Percentiles rank a stretch among this genome's conserved stretches.
Conservation (phyloP, 2,329 filamentous ascomycete species). For the Colletotrichum tabaci region DNA sequence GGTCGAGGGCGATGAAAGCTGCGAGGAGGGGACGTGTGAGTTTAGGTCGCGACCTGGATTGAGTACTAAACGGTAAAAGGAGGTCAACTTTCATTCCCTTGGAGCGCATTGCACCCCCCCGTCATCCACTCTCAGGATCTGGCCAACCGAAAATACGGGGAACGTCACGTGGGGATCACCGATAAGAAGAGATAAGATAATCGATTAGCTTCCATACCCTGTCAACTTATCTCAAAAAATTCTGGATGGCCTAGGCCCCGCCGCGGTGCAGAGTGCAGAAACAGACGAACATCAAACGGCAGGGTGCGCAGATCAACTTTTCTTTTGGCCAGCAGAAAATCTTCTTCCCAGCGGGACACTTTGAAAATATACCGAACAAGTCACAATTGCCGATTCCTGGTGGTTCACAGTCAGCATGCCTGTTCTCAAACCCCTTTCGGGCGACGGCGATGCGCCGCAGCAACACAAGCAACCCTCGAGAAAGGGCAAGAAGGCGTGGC, state of each 20-base stretch:
- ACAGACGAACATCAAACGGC: slow-evolving; percentile 12
- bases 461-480: slow-evolving; percentile 91
- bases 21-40: slow-evolving; percentile 15
- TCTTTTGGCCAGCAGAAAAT: slow-evolving; percentile 20
- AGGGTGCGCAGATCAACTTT: slow-evolving; percentile 31
- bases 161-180: slow-evolving; percentile 26
- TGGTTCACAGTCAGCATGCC: slow-evolving; percentile 60
- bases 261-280: slow-evolving; percentile 23
- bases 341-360: too few species aligned
- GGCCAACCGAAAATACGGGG: slow-evolving; percentile 4
- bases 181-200: slow-evolving; percentile 31
- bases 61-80: slow-evolving; percentile 34
- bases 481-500: slow-evolving; percentile 99
- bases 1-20: slow-evolving; percentile 27
- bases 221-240: slow-evolving; percentile 34
- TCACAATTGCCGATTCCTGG: neutral
- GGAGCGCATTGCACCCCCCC: slow-evolving; percentile 30
- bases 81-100: slow-evolving; percentile 32
- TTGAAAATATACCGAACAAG: neutral
- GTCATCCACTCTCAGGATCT: slow-evolving; percentile 28
- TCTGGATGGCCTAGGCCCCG: slow-evolving; percentile 36
- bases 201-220: slow-evolving; percentile 1
- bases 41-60: slow-evolving; percentile 29
- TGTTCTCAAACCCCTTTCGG: slow-evolving; percentile 64
- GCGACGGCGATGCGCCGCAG: slow-evolving; percentile 75